Evolutionary conservation across 2,329 filamentous ascomycete species (phyloP).

Genomic region (Pseudocercospora crystallina): DNA sequence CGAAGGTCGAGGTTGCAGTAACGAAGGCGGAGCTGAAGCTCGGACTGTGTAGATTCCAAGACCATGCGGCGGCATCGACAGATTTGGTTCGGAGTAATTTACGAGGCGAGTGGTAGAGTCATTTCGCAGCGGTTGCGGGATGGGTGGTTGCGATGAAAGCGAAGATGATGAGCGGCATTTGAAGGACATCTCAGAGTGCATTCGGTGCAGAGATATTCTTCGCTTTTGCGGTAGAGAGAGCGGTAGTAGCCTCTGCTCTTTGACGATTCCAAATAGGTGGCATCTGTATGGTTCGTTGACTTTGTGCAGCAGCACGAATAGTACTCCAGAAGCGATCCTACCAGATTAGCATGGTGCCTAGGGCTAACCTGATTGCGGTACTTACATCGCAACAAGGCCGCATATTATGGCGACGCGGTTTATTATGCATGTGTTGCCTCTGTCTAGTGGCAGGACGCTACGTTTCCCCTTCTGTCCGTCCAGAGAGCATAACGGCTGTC

Average conservation of each 20-base stretch:
- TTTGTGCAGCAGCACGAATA: conserved; percentile 30
- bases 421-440: conserved; percentile 26
- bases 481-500: conserved; percentile 22
- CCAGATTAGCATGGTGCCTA: not conserved
- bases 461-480: not conserved
- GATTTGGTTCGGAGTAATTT: not conserved
- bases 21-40: conserved; percentile 16
- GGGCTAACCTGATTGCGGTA: not conserved
- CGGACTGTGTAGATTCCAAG: conserved; percentile 27
- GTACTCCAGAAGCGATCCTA: conserved; percentile 21
- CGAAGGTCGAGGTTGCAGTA: conserved; percentile 27
- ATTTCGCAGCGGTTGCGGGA: conserved; percentile 4
- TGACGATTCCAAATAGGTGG: conserved; percentile 28
- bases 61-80: conserved; percentile 21
- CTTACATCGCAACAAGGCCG: conserved; percentile 28
- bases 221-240: conserved; percentile 24
- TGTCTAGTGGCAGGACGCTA: conserved; percentile 10
- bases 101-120: conserved; percentile 14
- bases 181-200: conserved; percentile 33
- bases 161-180: conserved; percentile 33
- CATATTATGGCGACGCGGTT: conserved; percentile 27
- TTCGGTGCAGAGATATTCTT: conserved; percentile 8
- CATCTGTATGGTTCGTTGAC: conserved; percentile 25
- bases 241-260: conserved; percentile 21
- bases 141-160: conserved; percentile 21